Conservation (phyloP, 306 rosid genomes). For the Crotalaria pallida region DNA sequence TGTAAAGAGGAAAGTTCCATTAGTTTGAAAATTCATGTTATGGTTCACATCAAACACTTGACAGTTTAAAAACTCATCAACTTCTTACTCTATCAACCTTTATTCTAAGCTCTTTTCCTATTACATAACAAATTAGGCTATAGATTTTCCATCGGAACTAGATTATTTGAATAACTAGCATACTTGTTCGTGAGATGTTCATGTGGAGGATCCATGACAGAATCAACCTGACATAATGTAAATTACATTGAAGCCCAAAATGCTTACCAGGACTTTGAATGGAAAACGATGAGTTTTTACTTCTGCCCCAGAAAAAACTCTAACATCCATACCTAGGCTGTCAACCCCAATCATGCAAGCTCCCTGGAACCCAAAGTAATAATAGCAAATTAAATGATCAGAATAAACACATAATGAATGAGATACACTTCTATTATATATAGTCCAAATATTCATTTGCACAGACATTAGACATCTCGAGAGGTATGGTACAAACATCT, state of each 20-base stretch:
- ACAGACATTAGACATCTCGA: background rate
- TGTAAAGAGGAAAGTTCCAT: background rate
- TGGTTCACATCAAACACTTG: background rate
- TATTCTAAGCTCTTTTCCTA: background rate
- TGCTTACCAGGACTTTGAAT: slow-evolving; percentile 71
- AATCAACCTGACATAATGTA: slow-evolving; percentile 10
- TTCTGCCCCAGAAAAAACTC: slow-evolving; percentile 62
- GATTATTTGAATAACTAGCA: background rate
- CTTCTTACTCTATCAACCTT: background rate
- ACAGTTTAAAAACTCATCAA: background rate
- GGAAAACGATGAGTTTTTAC: slow-evolving; percentile 84
- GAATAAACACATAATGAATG: background rate
- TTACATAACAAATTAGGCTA: background rate
- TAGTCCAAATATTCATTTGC: background rate
- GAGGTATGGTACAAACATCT: background rate
- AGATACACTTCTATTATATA: background rate
- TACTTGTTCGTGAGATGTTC: background rate
- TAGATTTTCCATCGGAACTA: background rate
- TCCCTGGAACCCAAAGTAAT: slow-evolving; percentile 45
- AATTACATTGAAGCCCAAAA: slow-evolving; percentile 14
- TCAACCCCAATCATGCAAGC: slow-evolving; percentile 86
- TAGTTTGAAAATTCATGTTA: background rate
- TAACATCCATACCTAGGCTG: slow-evolving; percentile 88
- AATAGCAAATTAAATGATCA: slow-evolving; percentile 8
- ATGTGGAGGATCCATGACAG: background rate